Percentiles rank a stretch among this genome's conserved stretches.
phyloP scores from a whole-genome alignment of 2,329 filamentous ascomycete species.

The Pseudogymnoascus sp. region DNA sequence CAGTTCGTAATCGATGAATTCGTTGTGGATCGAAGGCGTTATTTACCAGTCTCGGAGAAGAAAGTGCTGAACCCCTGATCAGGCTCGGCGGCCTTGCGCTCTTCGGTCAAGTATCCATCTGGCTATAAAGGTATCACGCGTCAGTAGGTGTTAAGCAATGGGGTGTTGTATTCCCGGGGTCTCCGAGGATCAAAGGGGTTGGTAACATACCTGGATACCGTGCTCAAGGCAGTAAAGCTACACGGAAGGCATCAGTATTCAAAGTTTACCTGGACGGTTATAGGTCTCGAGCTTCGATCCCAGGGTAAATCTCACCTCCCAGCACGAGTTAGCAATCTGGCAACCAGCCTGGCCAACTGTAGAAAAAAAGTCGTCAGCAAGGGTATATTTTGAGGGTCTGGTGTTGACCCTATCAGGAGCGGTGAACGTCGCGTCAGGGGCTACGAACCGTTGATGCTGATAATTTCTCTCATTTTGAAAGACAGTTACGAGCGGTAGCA shows the following conservation, averaged over 20 bases:
- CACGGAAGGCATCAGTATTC: constrained; percentile 29
- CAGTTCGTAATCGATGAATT: constrained; percentile 16
- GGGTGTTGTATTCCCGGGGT: neutral
- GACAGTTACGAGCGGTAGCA: constrained; percentile 21
- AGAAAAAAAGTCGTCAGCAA: constrained; percentile 30
- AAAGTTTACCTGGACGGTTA: neutral
- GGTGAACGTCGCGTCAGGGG: constrained; percentile 31
- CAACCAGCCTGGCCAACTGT: constrained; percentile 99
- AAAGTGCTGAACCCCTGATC: constrained; percentile 99
- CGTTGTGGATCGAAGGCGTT: constrained; percentile 9
- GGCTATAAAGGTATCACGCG: constrained; percentile 51
- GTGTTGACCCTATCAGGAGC: constrained; percentile 33
- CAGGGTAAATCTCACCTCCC: constrained; percentile 72
- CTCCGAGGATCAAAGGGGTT: neutral
- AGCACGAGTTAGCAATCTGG: constrained; percentile 99
- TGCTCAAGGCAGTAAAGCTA: constrained; percentile 99
- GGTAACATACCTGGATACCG: constrained; percentile 82
- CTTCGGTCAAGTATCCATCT: constrained; percentile 96
- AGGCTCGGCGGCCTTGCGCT: constrained; percentile 86
- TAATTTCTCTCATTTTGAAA: constrained; percentile 94
- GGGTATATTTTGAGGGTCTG: constrained; percentile 18
- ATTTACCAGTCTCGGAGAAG: constrained; percentile 97
- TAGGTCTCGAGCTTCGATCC: neutral
- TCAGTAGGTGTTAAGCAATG: constrained; percentile 26
- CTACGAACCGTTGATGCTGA: constrained; percentile 90